These are phyloP conservation scores for Ophiostoma australiae DNA, from an alignment of 2,329 filamentous ascomycete genomes.

Conservation along the genomic window DNA sequence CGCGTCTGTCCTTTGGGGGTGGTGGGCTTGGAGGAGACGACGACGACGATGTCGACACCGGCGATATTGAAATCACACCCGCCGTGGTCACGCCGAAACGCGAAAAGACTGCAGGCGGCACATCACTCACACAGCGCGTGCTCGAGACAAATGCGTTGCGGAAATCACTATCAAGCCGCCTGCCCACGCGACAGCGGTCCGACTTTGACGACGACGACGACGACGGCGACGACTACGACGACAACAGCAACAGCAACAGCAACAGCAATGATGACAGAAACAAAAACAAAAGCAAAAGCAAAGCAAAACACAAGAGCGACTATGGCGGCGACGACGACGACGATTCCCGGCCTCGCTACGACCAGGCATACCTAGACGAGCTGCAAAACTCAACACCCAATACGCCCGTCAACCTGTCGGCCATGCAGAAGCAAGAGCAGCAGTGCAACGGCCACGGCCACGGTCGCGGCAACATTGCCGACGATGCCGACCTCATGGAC, in stretches of 20 bases:
- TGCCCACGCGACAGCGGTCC: slow-evolving; percentile 49
- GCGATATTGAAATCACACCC: slow-evolving; percentile 40
- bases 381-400: slow-evolving; percentile 80
- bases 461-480: slow-evolving; percentile 32
- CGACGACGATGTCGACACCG: slow-evolving; percentile 39
- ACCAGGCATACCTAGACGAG: slow-evolving; percentile 78
- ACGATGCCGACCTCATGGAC: slow-evolving; percentile 49
- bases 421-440: slow-evolving; percentile 31
- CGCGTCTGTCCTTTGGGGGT: slow-evolving; percentile 71
- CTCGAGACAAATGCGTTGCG: slow-evolving; percentile 39
- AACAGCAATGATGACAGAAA: slow-evolving; percentile 43
- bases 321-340: slow-evolving; percentile 38
- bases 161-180: slow-evolving; percentile 41
- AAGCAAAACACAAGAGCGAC: neutral
- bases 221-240: slow-evolving; percentile 40
- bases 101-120: neutral
- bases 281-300: slow-evolving; percentile 37
- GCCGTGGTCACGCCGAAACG: slow-evolving; percentile 52
- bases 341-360: slow-evolving; percentile 73
- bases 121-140: slow-evolving; percentile 31
- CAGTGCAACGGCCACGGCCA: slow-evolving; percentile 36
- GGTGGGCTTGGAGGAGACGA: slow-evolving; percentile 43
- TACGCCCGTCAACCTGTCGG: slow-evolving; percentile 60
- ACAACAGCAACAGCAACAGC: slow-evolving; percentile 46
- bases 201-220: slow-evolving; percentile 43